phyloP scores from a whole-genome alignment of 352 stramenopile species.

The Hyaloperonospora arabidopsidis region DNA sequence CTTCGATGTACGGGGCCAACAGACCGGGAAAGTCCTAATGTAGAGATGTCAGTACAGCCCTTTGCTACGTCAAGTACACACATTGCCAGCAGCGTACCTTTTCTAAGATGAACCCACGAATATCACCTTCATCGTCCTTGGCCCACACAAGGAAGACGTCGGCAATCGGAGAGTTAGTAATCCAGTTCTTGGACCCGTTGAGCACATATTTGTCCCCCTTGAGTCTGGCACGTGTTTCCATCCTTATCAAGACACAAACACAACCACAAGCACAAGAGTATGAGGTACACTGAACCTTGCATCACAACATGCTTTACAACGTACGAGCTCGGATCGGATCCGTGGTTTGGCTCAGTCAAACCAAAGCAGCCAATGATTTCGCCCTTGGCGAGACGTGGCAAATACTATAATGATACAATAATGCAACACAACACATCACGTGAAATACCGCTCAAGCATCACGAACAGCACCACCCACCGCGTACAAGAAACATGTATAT shows the following conservation, averaged over 20 bases:
- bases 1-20: constrained; percentile 92
- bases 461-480: too few relatives aligned
- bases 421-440: constrained; percentile 1
- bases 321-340: constrained; percentile 89
- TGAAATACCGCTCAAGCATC: background rate
- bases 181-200: constrained; percentile 93
- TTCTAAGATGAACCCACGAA: constrained; percentile 93
- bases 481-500: too few relatives aligned
- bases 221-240: constrained; percentile 91
- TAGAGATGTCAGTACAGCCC: background rate
- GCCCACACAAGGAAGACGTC: constrained; percentile 97
- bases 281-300: background rate
- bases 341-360: constrained; percentile 97
- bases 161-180: constrained; percentile 96
- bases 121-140: constrained; percentile 90
- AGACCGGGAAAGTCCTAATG: constrained; percentile 87
- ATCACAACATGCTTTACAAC: constrained; percentile 7
- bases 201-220: constrained; percentile 91
- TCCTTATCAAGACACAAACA: constrained; percentile 37
- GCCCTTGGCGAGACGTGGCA: constrained; percentile 90
- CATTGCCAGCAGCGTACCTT: constrained; percentile 39
- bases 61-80: constrained; percentile 1
- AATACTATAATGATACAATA: constrained; percentile 53
- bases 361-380: constrained; percentile 97
- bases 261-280: constrained; percentile 4